Percentiles rank a stretch among this genome's conserved stretches.
Conservation (phyloP, 345 rosid species). For the Luvunga scandens region DNA sequence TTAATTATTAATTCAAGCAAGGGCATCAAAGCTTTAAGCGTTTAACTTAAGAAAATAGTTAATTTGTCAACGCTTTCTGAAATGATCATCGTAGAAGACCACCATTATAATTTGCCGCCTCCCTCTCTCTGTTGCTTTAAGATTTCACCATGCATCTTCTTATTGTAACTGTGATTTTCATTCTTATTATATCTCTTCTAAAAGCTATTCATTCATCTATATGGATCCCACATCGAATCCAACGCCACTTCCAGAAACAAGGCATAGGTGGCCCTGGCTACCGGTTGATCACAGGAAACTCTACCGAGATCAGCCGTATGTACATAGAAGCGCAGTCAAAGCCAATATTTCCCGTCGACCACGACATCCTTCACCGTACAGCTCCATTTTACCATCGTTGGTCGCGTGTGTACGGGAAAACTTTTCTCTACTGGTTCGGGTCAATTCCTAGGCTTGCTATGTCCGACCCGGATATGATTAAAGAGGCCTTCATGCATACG, state of each 20-base stretch:
- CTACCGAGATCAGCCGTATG: constrained; percentile 43
- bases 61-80: not conserved
- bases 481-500: constrained; percentile 48
- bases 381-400: constrained; percentile 59
- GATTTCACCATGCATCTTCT: constrained; percentile 10
- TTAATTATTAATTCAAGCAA: not conserved
- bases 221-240: constrained; percentile 60
- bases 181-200: constrained; percentile 25
- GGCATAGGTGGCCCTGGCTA: constrained; percentile 57
- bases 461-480: constrained; percentile 58
- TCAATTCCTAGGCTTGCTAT: constrained; percentile 56
- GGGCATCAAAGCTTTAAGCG: not conserved
- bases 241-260: constrained; percentile 51
- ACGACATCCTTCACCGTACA: constrained; percentile 43
- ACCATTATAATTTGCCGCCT: not conserved
- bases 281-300: constrained; percentile 60
- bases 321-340: constrained; percentile 40
- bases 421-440: constrained; percentile 84
- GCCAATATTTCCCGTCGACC: constrained; percentile 33
- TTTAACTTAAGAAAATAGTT: not conserved
- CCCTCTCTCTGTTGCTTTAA: too few relatives aligned
- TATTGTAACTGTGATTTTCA: constrained; percentile 16
- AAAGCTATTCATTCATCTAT: constrained; percentile 34
- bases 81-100: not conserved
- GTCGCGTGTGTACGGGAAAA: constrained; percentile 53